A percentile compares a stretch with the other conserved stretches of the same genome.
phyloP scores from a whole-genome alignment of 2,329 filamentous ascomycete species.

The Pestalotiopsis sp. region DNA sequence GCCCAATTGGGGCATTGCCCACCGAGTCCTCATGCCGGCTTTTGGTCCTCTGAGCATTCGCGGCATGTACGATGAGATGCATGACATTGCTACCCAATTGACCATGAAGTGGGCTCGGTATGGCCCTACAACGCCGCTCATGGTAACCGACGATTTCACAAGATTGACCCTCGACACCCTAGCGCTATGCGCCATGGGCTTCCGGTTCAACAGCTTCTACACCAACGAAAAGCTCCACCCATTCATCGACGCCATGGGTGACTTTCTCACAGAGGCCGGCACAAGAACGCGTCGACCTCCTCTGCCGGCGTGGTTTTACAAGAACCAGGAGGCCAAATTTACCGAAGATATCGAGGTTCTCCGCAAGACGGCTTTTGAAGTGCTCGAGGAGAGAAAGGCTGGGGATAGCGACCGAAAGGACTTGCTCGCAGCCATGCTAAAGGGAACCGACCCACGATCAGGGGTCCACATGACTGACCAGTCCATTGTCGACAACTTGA shows the following conservation, averaged over 20 bases:
- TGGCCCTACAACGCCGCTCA: slow-evolving; percentile 46
- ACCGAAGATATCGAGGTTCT: slow-evolving; percentile 42
- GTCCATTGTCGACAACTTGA: slow-evolving; percentile 54
- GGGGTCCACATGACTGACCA: slow-evolving; percentile 49
- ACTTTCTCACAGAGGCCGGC: slow-evolving; percentile 48
- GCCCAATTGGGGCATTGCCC: slow-evolving; percentile 56
- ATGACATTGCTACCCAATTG: slow-evolving; percentile 55
- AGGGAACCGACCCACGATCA: slow-evolving; percentile 53
- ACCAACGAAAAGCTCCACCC: slow-evolving; percentile 55
- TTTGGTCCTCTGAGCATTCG: slow-evolving; percentile 56
- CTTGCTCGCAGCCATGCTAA: slow-evolving; percentile 55
- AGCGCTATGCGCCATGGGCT: slow-evolving; percentile 61
- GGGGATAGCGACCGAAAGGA: slow-evolving; percentile 50
- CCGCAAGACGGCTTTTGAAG: slow-evolving; percentile 42
- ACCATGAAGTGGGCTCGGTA: slow-evolving; percentile 57
- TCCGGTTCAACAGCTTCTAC: slow-evolving; percentile 63
- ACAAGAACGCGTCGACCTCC: slow-evolving; percentile 32
- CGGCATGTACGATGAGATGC: slow-evolving; percentile 57
- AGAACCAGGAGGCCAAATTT: slow-evolving; percentile 30
- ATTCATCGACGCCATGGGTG: slow-evolving; percentile 57
- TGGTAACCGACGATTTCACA: slow-evolving; percentile 62
- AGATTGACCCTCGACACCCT: slow-evolving; percentile 65
- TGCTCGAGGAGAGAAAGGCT: slow-evolving; percentile 47
- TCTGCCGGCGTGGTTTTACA: slow-evolving; percentile 24
- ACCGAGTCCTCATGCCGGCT: slow-evolving; percentile 54